These are phyloP conservation scores for Punica granatum DNA, from an alignment of 345 rosid species.

Conservation along the genomic window DNA sequence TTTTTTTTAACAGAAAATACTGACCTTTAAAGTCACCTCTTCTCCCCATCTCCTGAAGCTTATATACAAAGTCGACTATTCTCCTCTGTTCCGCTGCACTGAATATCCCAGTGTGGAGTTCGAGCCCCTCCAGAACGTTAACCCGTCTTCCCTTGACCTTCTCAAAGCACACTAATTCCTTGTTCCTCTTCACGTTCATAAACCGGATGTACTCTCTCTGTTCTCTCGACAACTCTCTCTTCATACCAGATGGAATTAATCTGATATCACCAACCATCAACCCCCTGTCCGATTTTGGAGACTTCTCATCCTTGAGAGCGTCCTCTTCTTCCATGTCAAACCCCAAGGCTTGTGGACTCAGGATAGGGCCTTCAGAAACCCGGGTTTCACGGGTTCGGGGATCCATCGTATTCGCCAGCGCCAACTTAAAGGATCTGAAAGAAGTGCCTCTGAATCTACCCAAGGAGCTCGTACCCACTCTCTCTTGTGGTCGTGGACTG, in stretches of 20 bases:
- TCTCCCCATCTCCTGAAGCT: conserved; percentile 51
- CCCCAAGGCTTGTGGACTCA: conserved; percentile 54
- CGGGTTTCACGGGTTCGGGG: conserved; percentile 11
- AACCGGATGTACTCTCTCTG: conserved; percentile 65
- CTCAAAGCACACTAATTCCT: conserved; percentile 62
- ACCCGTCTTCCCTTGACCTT: conserved; percentile 47
- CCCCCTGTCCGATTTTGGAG: conserved; percentile 25
- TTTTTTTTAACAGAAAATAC: conserved; percentile 5
- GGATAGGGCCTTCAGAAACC: conserved; percentile 19
- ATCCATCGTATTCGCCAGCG: conserved; percentile 30
- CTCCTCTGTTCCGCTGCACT: conserved; percentile 89
- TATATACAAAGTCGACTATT: conserved; percentile 56
- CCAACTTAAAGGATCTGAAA: conserved; percentile 18
- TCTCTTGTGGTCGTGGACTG: conserved; percentile 38
- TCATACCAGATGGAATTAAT: conserved; percentile 23
- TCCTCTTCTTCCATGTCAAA: conserved; percentile 90
- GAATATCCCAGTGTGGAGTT: conserved; percentile 65
- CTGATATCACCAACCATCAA: conserved; percentile 21
- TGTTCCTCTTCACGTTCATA: conserved; percentile 58
- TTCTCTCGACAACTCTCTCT: conserved; percentile 56
- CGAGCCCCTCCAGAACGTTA: conserved; percentile 77
- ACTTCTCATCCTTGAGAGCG: conserved; percentile 57
- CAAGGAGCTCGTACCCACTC: conserved; percentile 24
- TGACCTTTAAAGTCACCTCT: conserved; percentile 67
- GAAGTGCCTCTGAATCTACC: neutral